phyloP scores from a whole-genome alignment of 768 basidiomycete genomes.

The Postia placenta region DNA sequence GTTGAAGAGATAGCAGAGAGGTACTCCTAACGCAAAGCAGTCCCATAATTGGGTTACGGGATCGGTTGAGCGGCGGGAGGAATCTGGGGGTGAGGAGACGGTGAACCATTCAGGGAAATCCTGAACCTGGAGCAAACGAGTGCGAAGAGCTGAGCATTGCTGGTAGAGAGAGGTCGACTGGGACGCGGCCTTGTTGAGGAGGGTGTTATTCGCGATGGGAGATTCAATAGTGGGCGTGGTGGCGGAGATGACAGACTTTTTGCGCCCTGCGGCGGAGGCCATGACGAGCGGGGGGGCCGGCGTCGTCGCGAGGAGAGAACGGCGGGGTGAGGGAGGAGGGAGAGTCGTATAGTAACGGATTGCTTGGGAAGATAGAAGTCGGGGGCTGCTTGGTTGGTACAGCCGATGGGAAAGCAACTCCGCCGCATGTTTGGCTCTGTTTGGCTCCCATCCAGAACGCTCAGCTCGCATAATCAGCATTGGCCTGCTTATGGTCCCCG shows the following conservation, averaged over 20 bases:
- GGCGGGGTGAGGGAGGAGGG: slow-evolving; percentile 10
- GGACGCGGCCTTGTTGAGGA: slow-evolving; percentile 88
- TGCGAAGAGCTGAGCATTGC: slow-evolving; percentile 77
- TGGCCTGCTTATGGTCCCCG: background rate
- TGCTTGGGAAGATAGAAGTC: slow-evolving; percentile 12
- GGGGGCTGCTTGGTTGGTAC: slow-evolving; percentile 7
- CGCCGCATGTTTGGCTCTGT: slow-evolving; percentile 5
- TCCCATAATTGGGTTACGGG: slow-evolving; percentile 95
- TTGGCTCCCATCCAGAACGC: background rate
- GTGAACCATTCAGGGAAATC: slow-evolving; percentile 68
- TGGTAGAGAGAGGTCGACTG: slow-evolving; percentile 87
- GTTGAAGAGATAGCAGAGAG: slow-evolving; percentile 96
- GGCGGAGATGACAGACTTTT: slow-evolving; percentile 35
- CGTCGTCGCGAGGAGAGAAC: slow-evolving; percentile 6
- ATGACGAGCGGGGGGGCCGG: slow-evolving; percentile 24
- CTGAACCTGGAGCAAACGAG: slow-evolving; percentile 71
- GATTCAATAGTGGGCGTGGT: slow-evolving; percentile 64
- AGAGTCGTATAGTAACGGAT: slow-evolving; percentile 4
- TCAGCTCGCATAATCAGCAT: background rate
- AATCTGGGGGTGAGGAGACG: slow-evolving; percentile 41
- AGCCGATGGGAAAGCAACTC: slow-evolving; percentile 6
- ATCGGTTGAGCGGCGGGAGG: slow-evolving; percentile 73
- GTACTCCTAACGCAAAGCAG: slow-evolving; percentile 86
- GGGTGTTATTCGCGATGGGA: slow-evolving; percentile 73
- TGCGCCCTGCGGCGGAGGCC: slow-evolving; percentile 49